Evolutionary conservation across 371 early-diverging fungal species (phyloP).

Genomic region (Apophysomyces elegans): DNA sequence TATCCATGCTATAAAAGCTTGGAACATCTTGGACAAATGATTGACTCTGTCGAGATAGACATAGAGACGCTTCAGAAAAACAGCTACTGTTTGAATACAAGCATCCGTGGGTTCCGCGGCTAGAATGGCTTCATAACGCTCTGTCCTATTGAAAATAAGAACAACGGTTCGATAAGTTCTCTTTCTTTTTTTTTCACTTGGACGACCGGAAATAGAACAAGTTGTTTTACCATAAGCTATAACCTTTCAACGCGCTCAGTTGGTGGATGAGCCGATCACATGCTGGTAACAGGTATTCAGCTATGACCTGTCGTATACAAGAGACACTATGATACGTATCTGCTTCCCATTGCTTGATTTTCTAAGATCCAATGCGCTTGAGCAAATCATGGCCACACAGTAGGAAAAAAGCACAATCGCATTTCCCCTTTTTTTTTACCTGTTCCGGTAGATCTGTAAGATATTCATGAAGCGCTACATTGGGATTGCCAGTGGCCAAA

Average conservation of each 20-base stretch:
- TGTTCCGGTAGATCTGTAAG: conserved; percentile 13
- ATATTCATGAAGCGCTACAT: conserved; percentile 10
- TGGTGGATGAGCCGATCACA: conserved; percentile 8
- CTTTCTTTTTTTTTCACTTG: no score
- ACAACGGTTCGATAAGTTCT: no score
- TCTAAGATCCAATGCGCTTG: background rate
- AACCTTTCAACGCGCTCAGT: conserved; percentile 9
- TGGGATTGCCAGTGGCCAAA: conserved; percentile 11
- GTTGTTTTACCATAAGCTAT: conserved; percentile 1
- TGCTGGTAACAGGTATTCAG: conserved; percentile 13
- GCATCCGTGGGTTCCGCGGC: background rate
- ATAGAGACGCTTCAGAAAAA: conserved; percentile 1
- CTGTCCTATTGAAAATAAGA: conserved; percentile 3
- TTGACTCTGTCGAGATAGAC: background rate
- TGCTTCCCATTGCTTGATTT: conserved; percentile 17
- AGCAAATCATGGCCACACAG: background rate
- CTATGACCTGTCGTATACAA: conserved; percentile 10
- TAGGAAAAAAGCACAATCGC: no score
- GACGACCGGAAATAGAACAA: no score
- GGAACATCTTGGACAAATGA: conserved; percentile 13
- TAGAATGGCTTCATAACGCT: conserved; percentile 8
- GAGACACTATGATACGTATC: conserved; percentile 6
- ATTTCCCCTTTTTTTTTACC: background rate
- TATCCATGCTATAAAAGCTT: conserved; percentile 22
- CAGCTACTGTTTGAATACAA: background rate